Evolutionary conservation across 2,329 filamentous ascomycete genomes (phyloP).

Genomic region (Phaeosphaeria sp.): DNA sequence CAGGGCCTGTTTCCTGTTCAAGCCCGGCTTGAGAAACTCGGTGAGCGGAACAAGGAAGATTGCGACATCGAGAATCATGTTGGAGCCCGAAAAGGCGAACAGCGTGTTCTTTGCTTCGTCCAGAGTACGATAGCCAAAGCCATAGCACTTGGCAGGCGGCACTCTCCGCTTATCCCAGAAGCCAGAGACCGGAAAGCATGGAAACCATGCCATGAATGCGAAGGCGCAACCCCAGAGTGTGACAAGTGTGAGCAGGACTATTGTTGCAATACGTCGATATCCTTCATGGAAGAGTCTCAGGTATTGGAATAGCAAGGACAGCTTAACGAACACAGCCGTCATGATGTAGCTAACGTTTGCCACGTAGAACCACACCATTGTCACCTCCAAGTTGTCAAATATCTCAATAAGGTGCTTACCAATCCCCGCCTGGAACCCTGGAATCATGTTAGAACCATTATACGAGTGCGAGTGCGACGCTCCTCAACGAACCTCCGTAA

Average conservation of each 20-base stretch:
- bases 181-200: slow-evolving; percentile 32
- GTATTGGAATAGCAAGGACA: slow-evolving; percentile 45
- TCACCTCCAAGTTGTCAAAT: slow-evolving; percentile 11
- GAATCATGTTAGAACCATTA: slow-evolving; percentile 8
- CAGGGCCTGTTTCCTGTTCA: slow-evolving; percentile 30
- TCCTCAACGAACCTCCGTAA: slow-evolving; percentile 20
- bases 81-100: slow-evolving; percentile 31
- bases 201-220: slow-evolving; percentile 39
- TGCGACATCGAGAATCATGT: slow-evolving; percentile 39
- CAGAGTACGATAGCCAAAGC: slow-evolving; percentile 23
- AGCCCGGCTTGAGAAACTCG: slow-evolving; percentile 28
- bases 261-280: slow-evolving; percentile 18
- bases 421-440: slow-evolving; percentile 35
- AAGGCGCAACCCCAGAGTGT: slow-evolving; percentile 35
- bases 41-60: slow-evolving; percentile 38
- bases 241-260: slow-evolving; percentile 22
- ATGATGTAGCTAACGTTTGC: slow-evolving; percentile 35
- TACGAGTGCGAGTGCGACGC: neutral
- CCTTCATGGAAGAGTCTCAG: slow-evolving; percentile 38
- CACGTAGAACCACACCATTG: slow-evolving; percentile 34
- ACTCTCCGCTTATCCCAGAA: slow-evolving; percentile 21
- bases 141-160: slow-evolving; percentile 33
- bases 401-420: slow-evolving; percentile 37
- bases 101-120: slow-evolving; percentile 23
- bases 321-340: slow-evolving; percentile 39